These are phyloP conservation scores for Leishmania martiniquensis DNA, from an alignment of 208 protist genomes.

Conservation along the genomic window DNA sequence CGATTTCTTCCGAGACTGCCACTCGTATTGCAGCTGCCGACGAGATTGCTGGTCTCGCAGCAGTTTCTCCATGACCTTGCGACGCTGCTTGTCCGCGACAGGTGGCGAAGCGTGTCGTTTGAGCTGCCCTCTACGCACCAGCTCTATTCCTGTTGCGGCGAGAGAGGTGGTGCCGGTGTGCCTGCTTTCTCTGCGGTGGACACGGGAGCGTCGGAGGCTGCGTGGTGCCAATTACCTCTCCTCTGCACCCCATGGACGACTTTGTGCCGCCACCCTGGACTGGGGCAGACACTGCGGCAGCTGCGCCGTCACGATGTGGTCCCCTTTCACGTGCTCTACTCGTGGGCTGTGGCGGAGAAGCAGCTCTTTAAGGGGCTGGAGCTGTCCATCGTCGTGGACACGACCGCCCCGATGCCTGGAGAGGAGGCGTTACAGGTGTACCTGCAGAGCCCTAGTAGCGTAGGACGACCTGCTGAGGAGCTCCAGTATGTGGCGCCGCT, in stretches of 20 bases:
- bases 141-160: slow-evolving; percentile 20
- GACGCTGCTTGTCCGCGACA: slow-evolving; percentile 15
- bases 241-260: slow-evolving; percentile 40
- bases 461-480: slow-evolving; percentile 21
- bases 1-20: slow-evolving; percentile 28
- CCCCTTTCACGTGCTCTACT: slow-evolving; percentile 60
- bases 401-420: slow-evolving; percentile 35
- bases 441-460: slow-evolving; percentile 13
- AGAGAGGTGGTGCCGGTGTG: neutral
- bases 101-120: slow-evolving; percentile 39
- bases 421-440: slow-evolving; percentile 9
- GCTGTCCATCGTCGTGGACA: slow-evolving; percentile 43
- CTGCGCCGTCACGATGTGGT: slow-evolving; percentile 41
- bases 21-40: slow-evolving; percentile 54
- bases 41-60: slow-evolving; percentile 61
- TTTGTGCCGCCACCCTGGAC: slow-evolving; percentile 24
- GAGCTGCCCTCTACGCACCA: slow-evolving; percentile 53
- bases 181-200: neutral
- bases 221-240: slow-evolving; percentile 46
- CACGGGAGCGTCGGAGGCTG: neutral
- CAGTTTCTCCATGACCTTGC: slow-evolving; percentile 44
- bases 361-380: slow-evolving; percentile 38
- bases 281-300: slow-evolving; percentile 26
- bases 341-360: slow-evolving; percentile 39
- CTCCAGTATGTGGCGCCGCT: neutral